These are phyloP conservation scores for Styphnolobium japonicum DNA, from an alignment of 306 rosid genomes.

Conservation along the genomic window DNA sequence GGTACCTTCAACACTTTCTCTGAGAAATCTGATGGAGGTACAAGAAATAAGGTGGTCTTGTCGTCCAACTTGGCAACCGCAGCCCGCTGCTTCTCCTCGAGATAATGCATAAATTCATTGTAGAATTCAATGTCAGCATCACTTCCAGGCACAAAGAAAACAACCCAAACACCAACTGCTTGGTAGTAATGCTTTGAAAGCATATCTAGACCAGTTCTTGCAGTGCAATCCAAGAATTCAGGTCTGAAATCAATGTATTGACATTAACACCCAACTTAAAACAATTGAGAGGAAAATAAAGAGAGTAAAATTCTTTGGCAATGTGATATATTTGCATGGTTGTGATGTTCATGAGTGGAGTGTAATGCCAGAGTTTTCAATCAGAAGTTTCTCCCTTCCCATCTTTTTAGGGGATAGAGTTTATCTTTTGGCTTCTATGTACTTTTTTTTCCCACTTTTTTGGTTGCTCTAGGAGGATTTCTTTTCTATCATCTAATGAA, in stretches of 20 bases:
- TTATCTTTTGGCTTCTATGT: not conserved
- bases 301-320: not conserved
- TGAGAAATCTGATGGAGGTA: conserved; percentile 95
- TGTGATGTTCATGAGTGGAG: not conserved
- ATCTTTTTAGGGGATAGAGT: not conserved
- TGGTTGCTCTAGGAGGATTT: not conserved
- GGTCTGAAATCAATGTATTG: conserved; percentile 66
- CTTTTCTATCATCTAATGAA: not conserved
- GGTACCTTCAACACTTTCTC: conserved; percentile 90
- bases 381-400: not conserved
- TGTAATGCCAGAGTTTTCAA: conserved; percentile 8
- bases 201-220: conserved; percentile 95
- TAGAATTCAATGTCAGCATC: conserved; percentile 84
- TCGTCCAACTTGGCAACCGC: conserved; percentile 94
- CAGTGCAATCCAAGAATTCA: conserved; percentile 93
- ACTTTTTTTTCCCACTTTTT: too few species aligned
- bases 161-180: conserved; percentile 95
- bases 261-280: conserved; percentile 28
- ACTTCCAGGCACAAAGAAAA: conserved; percentile 91
- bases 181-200: conserved; percentile 95
- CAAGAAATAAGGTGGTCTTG: conserved; percentile 88
- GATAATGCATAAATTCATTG: conserved; percentile 91
- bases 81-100: conserved; percentile 92
- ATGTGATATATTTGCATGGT: conserved; percentile 11
- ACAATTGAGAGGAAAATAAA: not conserved